Evolutionary conservation across 164 flowering plant species (phyloP).

Genomic region (Umbilicus rupestris): DNA sequence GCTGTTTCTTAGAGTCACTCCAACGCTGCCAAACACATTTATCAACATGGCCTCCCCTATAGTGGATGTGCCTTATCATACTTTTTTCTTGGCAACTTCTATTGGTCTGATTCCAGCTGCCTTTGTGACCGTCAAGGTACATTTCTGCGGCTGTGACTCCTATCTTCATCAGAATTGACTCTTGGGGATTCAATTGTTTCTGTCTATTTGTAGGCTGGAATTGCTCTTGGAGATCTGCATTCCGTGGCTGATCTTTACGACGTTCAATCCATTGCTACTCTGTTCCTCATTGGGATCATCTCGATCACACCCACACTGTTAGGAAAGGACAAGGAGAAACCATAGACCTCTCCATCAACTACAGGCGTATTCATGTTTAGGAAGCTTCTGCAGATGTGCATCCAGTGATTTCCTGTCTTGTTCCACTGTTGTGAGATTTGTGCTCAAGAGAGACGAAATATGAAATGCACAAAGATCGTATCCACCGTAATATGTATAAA

Average conservation of each 20-base stretch:
- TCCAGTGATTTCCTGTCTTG: no score
- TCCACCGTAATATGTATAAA: not conserved
- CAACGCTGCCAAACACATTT: conserved; percentile 90
- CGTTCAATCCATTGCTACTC: conserved; percentile 67
- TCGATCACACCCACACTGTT: conserved; percentile 71
- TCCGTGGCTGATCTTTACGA: conserved; percentile 83
- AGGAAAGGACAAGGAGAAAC: conserved; percentile 33
- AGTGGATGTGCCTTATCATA: conserved; percentile 86
- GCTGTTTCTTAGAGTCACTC: conserved; percentile 93
- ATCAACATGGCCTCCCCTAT: conserved; percentile 93
- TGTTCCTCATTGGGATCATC: conserved; percentile 75
- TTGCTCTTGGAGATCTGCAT: conserved; percentile 75
- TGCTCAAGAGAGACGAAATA: not conserved
- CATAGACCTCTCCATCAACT: not conserved
- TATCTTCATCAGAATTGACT: not conserved
- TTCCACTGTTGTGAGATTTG: no score
- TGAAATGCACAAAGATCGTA: no score
- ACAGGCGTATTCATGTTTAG: no score
- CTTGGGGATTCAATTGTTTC: not conserved
- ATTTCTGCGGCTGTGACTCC: no score
- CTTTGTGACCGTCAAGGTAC: conserved; percentile 87
- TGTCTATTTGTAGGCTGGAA: conserved; percentile 60
- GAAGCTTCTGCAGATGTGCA: no score
- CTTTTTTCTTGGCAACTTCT: conserved; percentile 70
- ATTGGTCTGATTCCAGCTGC: conserved; percentile 94